Conservation (phyloP, 352 stramenopile species). For the Pythium dissotocum region DNA sequence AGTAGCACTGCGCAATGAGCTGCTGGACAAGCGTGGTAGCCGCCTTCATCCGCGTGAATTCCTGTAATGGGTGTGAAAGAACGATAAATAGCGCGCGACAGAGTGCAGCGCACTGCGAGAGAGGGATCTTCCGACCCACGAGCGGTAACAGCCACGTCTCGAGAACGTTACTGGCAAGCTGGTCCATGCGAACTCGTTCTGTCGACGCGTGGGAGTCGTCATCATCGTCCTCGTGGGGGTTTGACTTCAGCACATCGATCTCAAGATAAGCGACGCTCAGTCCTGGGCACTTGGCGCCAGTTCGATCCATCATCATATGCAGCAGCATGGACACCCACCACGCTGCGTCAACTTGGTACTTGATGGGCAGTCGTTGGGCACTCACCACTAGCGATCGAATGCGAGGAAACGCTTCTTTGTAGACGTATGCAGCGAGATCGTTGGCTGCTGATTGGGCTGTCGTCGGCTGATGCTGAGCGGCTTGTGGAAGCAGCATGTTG, state of each 20-base stretch:
- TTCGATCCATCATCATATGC: slow-evolving; percentile 84
- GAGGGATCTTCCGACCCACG: slow-evolving; percentile 44
- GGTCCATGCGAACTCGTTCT: slow-evolving; percentile 56
- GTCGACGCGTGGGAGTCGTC: slow-evolving; percentile 43
- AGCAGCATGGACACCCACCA: slow-evolving; percentile 76
- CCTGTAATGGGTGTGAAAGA: slow-evolving; percentile 61
- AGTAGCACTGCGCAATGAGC: slow-evolving; percentile 65
- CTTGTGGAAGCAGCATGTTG: slow-evolving; percentile 34
- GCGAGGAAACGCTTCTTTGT: slow-evolving; percentile 66
- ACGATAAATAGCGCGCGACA: slow-evolving; percentile 70
- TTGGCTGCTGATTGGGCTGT: slow-evolving; percentile 52
- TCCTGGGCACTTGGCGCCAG: slow-evolving; percentile 57
- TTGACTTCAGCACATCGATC: slow-evolving; percentile 45
- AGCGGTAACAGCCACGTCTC: slow-evolving; percentile 59
- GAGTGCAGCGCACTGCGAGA: slow-evolving; percentile 50
- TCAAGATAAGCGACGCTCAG: slow-evolving; percentile 70
- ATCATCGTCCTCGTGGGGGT: slow-evolving; percentile 39
- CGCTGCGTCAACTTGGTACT: slow-evolving; percentile 59
- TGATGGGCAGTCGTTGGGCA: slow-evolving; percentile 52
- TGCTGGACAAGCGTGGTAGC: slow-evolving; percentile 47
- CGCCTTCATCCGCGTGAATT: slow-evolving; percentile 49
- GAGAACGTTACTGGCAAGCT: slow-evolving; percentile 49
- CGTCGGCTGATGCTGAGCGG: slow-evolving; percentile 3
- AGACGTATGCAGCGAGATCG: slow-evolving; percentile 61
- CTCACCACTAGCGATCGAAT: slow-evolving; percentile 45